Evolutionary conservation across 139 green algal genomes (phyloP).

Genomic region (Chlorella ohadii): DNA sequence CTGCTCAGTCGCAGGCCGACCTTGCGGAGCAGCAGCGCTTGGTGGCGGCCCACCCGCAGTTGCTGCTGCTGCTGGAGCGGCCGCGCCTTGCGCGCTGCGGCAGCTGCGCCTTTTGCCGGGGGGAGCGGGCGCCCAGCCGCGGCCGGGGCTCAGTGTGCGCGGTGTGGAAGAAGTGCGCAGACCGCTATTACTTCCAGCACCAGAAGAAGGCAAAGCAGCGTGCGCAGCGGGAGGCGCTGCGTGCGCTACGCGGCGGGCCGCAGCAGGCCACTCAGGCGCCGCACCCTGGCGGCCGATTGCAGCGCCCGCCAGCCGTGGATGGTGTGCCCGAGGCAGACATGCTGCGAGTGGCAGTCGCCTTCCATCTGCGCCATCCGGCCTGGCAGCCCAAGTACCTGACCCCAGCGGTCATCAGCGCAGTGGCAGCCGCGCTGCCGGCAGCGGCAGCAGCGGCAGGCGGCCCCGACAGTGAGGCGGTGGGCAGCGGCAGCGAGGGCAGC

Average conservation of each 20-base stretch:
- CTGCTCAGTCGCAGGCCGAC: background rate
- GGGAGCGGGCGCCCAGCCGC: too few species aligned
- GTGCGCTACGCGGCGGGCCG: background rate
- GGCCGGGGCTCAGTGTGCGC: too few species aligned
- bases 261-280: background rate
- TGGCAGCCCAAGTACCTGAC: slow-evolving; percentile 17
- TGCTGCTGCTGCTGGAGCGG: slow-evolving; percentile 14
- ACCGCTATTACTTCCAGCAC: too few species aligned
- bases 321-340: background rate
- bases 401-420: background rate
- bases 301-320: background rate
- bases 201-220: background rate
- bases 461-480: background rate
- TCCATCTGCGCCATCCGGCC: slow-evolving; percentile 5
- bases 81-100: slow-evolving; percentile 9
- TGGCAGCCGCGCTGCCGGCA: slow-evolving; percentile 14
- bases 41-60: slow-evolving; percentile 11
- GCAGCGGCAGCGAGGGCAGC: background rate
- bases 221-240: background rate
- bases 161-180: too few species aligned
- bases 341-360: background rate
- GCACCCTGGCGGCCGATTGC: too few species aligned
- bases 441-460: background rate
- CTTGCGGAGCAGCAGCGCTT: slow-evolving; percentile 5
- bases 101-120: background rate